Evolutionary conservation across 495 filamentous ascomycete species (phyloP), one percentile per base, ranked within the genome.

Genomic region (Aspergillus ostianus): DNA sequence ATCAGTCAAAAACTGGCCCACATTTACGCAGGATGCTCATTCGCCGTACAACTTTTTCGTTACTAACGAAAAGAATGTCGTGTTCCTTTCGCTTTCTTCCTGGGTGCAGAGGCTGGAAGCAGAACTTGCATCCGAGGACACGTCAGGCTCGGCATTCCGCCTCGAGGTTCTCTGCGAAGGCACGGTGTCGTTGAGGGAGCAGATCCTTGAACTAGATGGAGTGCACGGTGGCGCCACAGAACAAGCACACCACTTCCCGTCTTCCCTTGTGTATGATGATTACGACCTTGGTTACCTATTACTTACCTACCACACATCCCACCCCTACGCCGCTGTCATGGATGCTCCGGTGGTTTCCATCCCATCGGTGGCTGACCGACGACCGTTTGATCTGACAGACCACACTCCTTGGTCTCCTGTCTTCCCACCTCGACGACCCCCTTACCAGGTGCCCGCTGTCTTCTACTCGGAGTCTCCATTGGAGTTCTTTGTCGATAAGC

Each of bases 1-100:
- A 51, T 75, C 82, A 29, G 69, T 78, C 36, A 74, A 80, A 57
- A 62, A 65, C 60, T 91, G 87, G 87, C 88, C 90, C 23, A 82
- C 85, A 30, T 92, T 96, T 69, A 91, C 85, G 48, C 69, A 78
- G 41, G 91, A 95, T 68, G 74, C 85, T 30, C 80, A 83, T 44
- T 91, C 90, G 3, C 84, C 85, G 41, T 92, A 94, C 67, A 83
- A 84, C 3, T 88, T 94, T 69, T 94, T 87, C 64, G 82, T 93
- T 56, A 95, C 91, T 0, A 85, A 88, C 56, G 73, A 82, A 18
- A 84, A 79, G 12, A 90, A 88, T 51, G 84, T 96, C 27, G 86
- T 77, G 6, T 88, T 79, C 65, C 76, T 96, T 52, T 90, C 87
- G 2, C 73, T 95, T 55, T 73, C 81, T 6, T 81, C 89, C 1